These are phyloP conservation scores for Heterobasidion annosum DNA, from an alignment of 1,284 basidiomycete species.

Conservation along the genomic window DNA sequence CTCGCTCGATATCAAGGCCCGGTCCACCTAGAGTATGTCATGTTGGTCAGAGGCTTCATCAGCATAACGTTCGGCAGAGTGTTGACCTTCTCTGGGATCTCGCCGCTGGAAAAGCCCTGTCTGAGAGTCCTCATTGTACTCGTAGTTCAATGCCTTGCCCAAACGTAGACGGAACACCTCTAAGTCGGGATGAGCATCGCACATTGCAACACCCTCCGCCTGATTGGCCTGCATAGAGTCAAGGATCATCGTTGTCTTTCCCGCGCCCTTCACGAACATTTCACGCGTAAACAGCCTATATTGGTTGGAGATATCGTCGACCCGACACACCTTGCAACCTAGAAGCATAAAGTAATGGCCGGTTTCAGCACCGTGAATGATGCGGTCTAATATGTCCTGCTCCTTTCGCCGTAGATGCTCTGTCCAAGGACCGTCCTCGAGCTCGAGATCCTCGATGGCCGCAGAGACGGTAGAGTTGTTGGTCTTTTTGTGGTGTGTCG, in stretches of 20 bases:
- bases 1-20: conserved; percentile 75
- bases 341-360: conserved; percentile 73
- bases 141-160: conserved; percentile 74
- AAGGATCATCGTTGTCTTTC: conserved; percentile 76
- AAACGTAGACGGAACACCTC: conserved; percentile 75
- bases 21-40: conserved; percentile 47
- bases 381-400: conserved; percentile 68
- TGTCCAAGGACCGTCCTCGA: conserved; percentile 37
- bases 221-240: conserved; percentile 69
- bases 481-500: conserved; percentile 29
- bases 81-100: conserved; percentile 70
- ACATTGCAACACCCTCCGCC: conserved; percentile 57
- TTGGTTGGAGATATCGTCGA: neutral
- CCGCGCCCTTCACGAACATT: conserved; percentile 32
- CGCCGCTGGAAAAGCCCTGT: conserved; percentile 70
- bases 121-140: conserved; percentile 77
- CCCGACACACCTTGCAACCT: conserved; percentile 53
- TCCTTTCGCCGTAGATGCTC: conserved; percentile 62
- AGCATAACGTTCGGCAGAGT: neutral
- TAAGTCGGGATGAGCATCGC: conserved; percentile 55
- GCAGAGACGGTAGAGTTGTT: conserved; percentile 11
- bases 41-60: neutral
- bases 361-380: conserved; percentile 63
- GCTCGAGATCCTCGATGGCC: conserved; percentile 27
- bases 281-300: neutral